Evolutionary conservation across 2,329 filamentous ascomycete species (phyloP), one percentile per base, ranked within the genome.

Genomic region (Penicillium crustosum): DNA sequence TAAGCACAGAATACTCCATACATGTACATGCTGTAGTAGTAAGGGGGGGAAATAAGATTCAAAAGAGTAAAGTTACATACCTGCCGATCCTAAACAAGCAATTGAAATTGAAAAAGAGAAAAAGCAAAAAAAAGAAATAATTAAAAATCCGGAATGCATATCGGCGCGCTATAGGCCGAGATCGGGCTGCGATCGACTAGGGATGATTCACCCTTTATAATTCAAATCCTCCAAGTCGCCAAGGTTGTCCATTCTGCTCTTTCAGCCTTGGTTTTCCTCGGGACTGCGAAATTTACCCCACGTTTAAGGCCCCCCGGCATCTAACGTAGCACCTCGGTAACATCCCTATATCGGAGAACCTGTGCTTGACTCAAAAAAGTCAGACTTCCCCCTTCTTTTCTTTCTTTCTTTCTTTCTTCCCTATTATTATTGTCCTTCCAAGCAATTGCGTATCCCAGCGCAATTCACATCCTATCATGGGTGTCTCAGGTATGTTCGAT

Each of bases 401-500:
- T 6, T 1, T 4, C 23, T 4, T 25, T 25, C 23, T 25, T 25
- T 25, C 15, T 2, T 27, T 27, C n/a, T 36, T 47, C 21, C 13
- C 6, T 8, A 15, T 27, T 54, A 21, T 47, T 27, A 55, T 59
- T 51, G 15, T 38, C 47, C 43, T 45, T 35, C 56, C 12, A 29
- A 17, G 23, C 4, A 49, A 7, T 3, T 27, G 54, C 42, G 43
- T 36, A 2, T 31, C 2, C 13, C 29, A 15, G 49, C 15, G 36
- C 42, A n/a, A 41, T 21, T 21, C 13, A 4, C 9, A 45, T 38
- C 25, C 31, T n/a, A 61, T 33, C 29, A 64, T 66, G 61, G 61
- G 50, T 10, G 33, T 57, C 33, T 4, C 59, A 60, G 61, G 65
- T 67, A 49, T 25, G 59, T 54, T 35, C 12, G 0, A 33, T 19